Evolutionary conservation across 2,329 filamentous ascomycete species (phyloP).

Genomic region (Aspergillus calidoustus): DNA sequence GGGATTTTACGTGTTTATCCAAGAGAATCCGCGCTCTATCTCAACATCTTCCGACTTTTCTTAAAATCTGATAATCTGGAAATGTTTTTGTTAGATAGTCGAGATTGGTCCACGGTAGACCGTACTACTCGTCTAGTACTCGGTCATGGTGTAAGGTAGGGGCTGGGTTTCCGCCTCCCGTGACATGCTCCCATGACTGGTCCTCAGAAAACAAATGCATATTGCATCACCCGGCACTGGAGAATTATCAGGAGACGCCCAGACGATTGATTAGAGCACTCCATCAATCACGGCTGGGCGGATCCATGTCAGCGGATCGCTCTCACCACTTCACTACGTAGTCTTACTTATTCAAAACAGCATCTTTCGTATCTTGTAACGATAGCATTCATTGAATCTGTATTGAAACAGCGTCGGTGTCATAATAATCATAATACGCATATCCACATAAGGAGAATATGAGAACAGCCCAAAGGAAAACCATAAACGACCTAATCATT

Average conservation of each 20-base stretch:
- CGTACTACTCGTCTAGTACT: no score
- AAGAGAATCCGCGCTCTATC: neutral
- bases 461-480: neutral
- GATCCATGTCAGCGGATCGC: neutral
- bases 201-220: conserved; percentile 5
- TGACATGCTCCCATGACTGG: neutral
- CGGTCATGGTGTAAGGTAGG: no score
- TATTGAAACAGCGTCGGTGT: conserved; percentile 11
- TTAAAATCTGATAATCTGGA: no score
- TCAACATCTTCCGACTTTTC: neutral
- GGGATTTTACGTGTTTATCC: neutral
- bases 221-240: no score
- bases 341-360: no score
- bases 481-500: conserved; percentile 7
- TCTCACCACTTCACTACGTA: neutral
- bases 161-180: neutral
- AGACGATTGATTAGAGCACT: no score
- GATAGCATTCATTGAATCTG: neutral
- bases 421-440: conserved; percentile 5
- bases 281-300: no score
- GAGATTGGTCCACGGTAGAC: no score
- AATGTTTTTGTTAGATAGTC: no score
- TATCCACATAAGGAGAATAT: conserved; percentile 14
- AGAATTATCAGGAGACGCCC: no score
- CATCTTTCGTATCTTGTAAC: neutral